Evolutionary conservation across 352 stramenopile genomes (phyloP).

Genomic region (Pythium insidiosum): DNA sequence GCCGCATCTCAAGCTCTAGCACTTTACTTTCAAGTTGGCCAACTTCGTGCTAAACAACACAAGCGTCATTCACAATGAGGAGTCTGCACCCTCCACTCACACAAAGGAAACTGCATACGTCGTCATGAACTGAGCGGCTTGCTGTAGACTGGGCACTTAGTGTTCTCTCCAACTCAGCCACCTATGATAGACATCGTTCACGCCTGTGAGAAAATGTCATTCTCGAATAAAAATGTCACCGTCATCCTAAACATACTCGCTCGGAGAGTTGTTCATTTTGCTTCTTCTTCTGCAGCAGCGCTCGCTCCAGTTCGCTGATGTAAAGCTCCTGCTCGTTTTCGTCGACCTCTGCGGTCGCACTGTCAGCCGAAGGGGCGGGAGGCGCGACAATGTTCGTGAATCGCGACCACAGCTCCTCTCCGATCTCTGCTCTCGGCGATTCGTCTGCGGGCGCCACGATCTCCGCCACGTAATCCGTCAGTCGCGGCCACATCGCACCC

Average conservation of each 20-base stretch:
- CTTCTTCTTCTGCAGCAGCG: conserved; percentile 68
- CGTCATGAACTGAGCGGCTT: no score
- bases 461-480: conserved; percentile 59
- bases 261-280: conserved; percentile 51
- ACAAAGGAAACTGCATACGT: no score
- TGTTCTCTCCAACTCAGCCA: no score
- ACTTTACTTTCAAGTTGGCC: no score
- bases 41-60: no score
- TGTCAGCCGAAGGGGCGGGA: neutral
- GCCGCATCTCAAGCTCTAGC: no score
- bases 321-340: conserved; percentile 74
- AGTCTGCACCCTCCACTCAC: no score
- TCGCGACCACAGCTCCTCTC: conserved; percentile 11
- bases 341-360: conserved; percentile 8
- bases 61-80: no score
- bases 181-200: no score
- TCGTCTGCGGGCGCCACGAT: conserved; percentile 56
- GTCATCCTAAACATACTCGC: conserved; percentile 25
- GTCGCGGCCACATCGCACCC: conserved; percentile 69
- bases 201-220: no score
- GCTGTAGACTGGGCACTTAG: no score
- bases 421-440: conserved; percentile 2
- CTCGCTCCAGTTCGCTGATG: conserved; percentile 67
- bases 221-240: neutral
- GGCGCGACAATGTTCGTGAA: conserved; percentile 13